Evolutionary conservation across 2,329 filamentous ascomycete genomes (phyloP).

Genomic region (Sclerotinia trifoliorum): DNA sequence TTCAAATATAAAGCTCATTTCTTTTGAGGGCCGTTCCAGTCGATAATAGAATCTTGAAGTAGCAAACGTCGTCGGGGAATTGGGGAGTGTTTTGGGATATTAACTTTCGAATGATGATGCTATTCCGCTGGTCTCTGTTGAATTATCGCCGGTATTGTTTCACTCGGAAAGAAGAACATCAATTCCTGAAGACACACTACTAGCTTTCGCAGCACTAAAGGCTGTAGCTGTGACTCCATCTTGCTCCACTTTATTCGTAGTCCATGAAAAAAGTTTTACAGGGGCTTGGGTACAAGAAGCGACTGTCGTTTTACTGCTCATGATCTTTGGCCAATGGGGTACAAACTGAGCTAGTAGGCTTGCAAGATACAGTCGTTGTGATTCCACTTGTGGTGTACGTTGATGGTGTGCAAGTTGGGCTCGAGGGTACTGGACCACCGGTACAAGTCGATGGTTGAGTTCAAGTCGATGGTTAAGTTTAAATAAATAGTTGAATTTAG

Average conservation of each 20-base stretch:
- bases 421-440: not conserved
- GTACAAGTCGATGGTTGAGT: no score
- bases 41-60: not conserved
- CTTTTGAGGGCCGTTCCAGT: not conserved
- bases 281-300: not conserved
- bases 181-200: not conserved
- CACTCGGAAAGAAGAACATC: not conserved
- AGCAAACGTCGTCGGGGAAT: not conserved
- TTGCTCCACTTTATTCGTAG: not conserved
- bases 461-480: no score
- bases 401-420: not conserved
- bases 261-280: not conserved
- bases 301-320: not conserved
- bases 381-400: not conserved
- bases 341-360: not conserved
- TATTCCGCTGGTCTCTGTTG: not conserved
- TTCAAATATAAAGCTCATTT: not conserved
- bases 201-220: not conserved
- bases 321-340: not conserved
- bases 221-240: not conserved
- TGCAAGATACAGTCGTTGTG: not conserved
- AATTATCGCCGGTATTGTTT: not conserved
- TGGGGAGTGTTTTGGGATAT: not conserved
- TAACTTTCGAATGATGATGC: not conserved
- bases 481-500: no score